A percentile compares a stretch with the other conserved stretches of the same genome.
Conservation (phyloP, 352 stramenopile genomes). For the Phytophthora pseudosyringae region DNA sequence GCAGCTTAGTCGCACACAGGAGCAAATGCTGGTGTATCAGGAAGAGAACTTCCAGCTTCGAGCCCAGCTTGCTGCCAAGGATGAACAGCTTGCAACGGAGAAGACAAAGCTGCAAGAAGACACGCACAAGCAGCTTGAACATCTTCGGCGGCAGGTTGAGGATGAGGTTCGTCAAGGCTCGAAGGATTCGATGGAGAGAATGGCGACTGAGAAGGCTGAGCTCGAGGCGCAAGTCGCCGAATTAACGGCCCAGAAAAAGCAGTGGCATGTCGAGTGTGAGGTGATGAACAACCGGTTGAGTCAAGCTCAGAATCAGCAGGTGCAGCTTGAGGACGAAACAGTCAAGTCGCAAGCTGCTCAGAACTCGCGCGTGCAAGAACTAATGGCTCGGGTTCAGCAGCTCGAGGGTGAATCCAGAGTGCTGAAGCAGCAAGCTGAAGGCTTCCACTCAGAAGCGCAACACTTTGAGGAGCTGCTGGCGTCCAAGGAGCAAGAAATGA, state of each 20-base stretch:
- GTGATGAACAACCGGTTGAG: slow-evolving; percentile 54
- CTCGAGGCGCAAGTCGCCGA: slow-evolving; percentile 58
- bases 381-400: slow-evolving; percentile 61
- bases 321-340: slow-evolving; percentile 69
- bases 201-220: slow-evolving; percentile 50
- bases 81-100: slow-evolving; percentile 63
- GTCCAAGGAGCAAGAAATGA: slow-evolving; percentile 59
- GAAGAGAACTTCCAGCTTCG: slow-evolving; percentile 74
- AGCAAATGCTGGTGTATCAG: slow-evolving; percentile 76
- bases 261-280: slow-evolving; percentile 63
- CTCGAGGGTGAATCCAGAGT: slow-evolving; percentile 41
- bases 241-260: slow-evolving; percentile 45
- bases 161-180: slow-evolving; percentile 66
- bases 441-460: slow-evolving; percentile 42
- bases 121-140: slow-evolving; percentile 60
- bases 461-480: slow-evolving; percentile 60
- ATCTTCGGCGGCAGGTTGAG: slow-evolving; percentile 64
- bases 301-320: slow-evolving; percentile 53
- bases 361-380: slow-evolving; percentile 53
- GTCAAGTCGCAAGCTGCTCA: slow-evolving; percentile 51
- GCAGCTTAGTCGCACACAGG: slow-evolving; percentile 65
- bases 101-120: slow-evolving; percentile 67
- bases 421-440: slow-evolving; percentile 59
- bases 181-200: slow-evolving; percentile 50
- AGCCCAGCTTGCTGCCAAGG: slow-evolving; percentile 56